phyloP scores from a whole-genome alignment of 148 eudicot genomes.

The Limonium bicolor region DNA sequence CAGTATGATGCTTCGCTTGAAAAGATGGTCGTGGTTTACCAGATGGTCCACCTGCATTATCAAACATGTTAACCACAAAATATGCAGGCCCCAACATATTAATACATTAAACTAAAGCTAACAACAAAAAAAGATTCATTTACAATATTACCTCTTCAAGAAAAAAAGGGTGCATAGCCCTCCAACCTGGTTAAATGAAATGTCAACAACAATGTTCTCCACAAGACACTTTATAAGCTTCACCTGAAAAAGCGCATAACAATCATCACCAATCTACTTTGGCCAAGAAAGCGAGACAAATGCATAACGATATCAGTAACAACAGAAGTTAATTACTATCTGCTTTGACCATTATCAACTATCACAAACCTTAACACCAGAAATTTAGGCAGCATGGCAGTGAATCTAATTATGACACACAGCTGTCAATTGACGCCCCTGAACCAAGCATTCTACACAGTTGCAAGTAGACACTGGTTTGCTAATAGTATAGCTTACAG shows the following conservation, averaged over 20 bases:
- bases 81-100: background rate
- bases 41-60: constrained; percentile 59
- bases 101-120: background rate
- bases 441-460: no score
- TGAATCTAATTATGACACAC: no score
- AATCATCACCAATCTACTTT: background rate
- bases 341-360: no score
- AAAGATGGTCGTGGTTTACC: constrained; percentile 73
- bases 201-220: constrained; percentile 68
- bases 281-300: background rate
- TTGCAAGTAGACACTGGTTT: no score
- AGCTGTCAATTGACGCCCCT: no score
- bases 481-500: no score
- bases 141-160: constrained; percentile 43
- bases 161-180: constrained; percentile 74
- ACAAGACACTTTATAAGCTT: constrained; percentile 71
- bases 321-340: no score
- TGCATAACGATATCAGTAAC: no score
- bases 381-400: no score
- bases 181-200: constrained; percentile 73
- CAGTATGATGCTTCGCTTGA: constrained; percentile 88
- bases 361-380: no score
- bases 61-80: background rate
- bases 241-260: constrained; percentile 24
- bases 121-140: background rate